phyloP scores from a whole-genome alignment of 2,329 filamentous ascomycete genomes.

The Fusarium sp. region DNA sequence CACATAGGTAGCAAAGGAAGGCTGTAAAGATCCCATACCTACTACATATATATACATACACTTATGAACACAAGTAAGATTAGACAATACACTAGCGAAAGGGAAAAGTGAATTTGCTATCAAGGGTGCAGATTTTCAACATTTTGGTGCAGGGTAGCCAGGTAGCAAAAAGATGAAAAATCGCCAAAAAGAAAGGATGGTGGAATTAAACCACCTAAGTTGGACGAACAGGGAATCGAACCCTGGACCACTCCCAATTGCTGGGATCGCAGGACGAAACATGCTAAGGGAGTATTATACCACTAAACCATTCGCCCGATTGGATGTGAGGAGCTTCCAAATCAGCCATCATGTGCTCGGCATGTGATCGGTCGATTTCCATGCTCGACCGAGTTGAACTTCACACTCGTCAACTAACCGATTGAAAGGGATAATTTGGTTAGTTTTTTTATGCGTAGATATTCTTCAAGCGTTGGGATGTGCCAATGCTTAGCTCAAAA shows the following conservation, averaged over 20 bases:
- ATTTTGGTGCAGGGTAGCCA: neutral
- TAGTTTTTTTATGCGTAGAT: neutral
- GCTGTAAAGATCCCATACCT: no score
- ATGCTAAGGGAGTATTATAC: constrained; percentile 48
- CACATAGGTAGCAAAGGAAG: neutral
- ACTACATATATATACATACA: no score
- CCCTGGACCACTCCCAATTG: constrained; percentile 45
- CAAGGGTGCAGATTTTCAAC: neutral
- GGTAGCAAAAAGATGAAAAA: neutral
- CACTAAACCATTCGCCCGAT: constrained; percentile 46
- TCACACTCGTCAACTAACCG: neutral
- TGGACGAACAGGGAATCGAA: constrained; percentile 48
- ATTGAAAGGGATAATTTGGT: neutral
- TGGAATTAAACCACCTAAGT: constrained; percentile 33
- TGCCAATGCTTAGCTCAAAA: neutral
- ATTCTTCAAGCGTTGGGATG: rapidly evolving
- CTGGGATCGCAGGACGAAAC: constrained; percentile 16
- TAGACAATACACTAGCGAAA: neutral
- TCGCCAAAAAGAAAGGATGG: constrained; percentile 25
- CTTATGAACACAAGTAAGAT: neutral
- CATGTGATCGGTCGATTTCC: neutral
- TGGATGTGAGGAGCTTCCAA: neutral
- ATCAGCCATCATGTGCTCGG: neutral
- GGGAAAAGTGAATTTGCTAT: neutral
- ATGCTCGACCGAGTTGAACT: neutral